Conservation (phyloP, 2,329 filamentous ascomycete species). For the Triangularia verruculosa region DNA sequence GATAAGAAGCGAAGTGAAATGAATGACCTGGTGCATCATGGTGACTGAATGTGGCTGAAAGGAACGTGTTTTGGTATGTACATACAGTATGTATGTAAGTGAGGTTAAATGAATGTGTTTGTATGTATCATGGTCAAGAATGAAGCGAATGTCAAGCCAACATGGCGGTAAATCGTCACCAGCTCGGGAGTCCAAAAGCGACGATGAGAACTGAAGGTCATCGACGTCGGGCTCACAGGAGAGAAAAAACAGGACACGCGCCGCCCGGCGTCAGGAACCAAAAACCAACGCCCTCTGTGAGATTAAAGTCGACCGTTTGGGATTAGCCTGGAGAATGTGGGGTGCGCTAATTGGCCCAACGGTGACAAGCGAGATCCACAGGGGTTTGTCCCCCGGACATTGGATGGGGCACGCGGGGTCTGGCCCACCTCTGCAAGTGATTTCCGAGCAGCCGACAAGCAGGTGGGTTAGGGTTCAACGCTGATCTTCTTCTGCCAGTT, state of each 20-base stretch:
- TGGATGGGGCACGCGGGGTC: neutral
- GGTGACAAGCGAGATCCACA: neutral
- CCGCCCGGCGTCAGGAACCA: constrained; percentile 2
- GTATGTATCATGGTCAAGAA: neutral
- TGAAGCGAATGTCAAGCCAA: constrained; percentile 20
- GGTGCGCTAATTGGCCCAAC: constrained; percentile 2
- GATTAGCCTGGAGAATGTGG: neutral
- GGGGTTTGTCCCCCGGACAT: neutral
- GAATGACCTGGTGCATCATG: constrained; percentile 20
- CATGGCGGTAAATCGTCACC: constrained; percentile 10
- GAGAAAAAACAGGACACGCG: constrained; percentile 16
- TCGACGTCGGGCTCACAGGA: constrained; percentile 5
- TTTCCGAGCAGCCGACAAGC: neutral
- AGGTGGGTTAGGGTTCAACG: neutral
- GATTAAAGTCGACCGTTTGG: constrained; percentile 2
- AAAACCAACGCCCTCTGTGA: neutral
- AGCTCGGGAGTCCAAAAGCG: constrained; percentile 3
- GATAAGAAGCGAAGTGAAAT: constrained; percentile 11
- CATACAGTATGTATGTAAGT: constrained; percentile 4
- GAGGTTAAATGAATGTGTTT: constrained; percentile 11
- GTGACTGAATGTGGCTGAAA: constrained; percentile 4
- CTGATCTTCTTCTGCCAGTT: neutral
- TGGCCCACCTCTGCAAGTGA: neutral
- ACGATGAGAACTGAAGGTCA: neutral
- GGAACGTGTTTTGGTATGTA: constrained; percentile 8